Conservation (phyloP, 306 rosid species). For the Casuarina glauca region DNA sequence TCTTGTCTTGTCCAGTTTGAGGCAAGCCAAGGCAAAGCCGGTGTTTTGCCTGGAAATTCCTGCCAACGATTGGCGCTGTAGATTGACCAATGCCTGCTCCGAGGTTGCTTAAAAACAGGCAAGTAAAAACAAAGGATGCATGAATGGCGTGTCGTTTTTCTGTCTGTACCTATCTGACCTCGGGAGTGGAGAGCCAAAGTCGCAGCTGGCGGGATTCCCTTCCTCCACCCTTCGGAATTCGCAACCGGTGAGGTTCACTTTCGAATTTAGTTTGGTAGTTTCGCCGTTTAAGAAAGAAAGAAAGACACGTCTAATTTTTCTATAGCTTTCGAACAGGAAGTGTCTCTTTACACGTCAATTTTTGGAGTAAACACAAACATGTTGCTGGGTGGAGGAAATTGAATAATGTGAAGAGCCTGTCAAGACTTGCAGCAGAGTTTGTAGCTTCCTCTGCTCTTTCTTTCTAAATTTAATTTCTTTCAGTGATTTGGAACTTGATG, state of each 20-base stretch:
- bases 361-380: too few relatives aligned
- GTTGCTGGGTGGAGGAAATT: too few relatives aligned
- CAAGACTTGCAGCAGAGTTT: too few relatives aligned
- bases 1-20: background rate
- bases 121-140: constrained; percentile 28
- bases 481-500: too few relatives aligned
- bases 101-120: background rate
- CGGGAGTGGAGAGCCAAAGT: constrained; percentile 12
- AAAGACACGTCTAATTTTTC: too few relatives aligned
- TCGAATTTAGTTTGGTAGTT: too few relatives aligned
- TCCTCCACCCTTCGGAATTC: constrained; percentile 24
- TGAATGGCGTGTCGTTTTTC: constrained; percentile 32
- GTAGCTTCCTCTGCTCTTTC: too few relatives aligned
- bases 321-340: too few relatives aligned
- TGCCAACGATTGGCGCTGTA: background rate
- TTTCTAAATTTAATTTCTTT: too few relatives aligned
- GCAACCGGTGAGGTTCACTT: constrained; percentile 1
- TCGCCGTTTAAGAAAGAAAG: too few relatives aligned
- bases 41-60: constrained; percentile 13
- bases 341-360: too few relatives aligned
- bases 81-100: background rate
- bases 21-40: background rate
- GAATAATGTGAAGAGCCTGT: too few relatives aligned
- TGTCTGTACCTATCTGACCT: constrained; percentile 24
- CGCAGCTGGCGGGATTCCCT: constrained; percentile 40